These are phyloP conservation scores for Pythium aquatile DNA, from an alignment of 352 stramenopile species.

Conservation along the genomic window DNA sequence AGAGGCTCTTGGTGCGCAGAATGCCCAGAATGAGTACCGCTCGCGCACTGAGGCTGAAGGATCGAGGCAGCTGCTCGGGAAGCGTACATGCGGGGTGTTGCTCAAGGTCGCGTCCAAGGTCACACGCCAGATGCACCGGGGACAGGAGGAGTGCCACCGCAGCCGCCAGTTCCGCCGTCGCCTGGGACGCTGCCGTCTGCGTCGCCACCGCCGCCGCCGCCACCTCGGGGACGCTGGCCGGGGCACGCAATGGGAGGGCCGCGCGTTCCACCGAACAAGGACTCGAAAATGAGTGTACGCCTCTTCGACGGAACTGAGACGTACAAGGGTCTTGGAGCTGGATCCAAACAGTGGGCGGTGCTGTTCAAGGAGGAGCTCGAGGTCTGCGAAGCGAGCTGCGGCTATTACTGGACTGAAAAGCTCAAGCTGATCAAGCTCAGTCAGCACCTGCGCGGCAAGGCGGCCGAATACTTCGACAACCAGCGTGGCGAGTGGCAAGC, in stretches of 20 bases:
- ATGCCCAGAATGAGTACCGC: no score
- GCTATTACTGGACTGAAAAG: slow-evolving; percentile 2
- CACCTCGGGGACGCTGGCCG: neutral
- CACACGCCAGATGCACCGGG: neutral
- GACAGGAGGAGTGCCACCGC: no score
- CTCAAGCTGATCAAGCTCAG: slow-evolving; percentile 6
- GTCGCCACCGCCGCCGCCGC: neutral
- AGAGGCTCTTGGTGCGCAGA: no score
- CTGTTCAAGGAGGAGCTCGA: neutral
- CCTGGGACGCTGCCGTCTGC: neutral
- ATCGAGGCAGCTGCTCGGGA: no score
- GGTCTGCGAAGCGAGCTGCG: neutral
- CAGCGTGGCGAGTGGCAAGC: slow-evolving; percentile 1
- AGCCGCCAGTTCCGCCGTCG: no score
- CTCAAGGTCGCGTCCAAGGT: neutral
- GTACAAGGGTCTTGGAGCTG: slow-evolving; percentile 5
- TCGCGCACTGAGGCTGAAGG: no score
- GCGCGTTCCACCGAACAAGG: neutral
- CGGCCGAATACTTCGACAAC: neutral
- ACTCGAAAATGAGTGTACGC: neutral
- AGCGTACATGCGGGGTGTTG: no score
- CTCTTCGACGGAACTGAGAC: slow-evolving; percentile 9
- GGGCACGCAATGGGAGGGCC: neutral
- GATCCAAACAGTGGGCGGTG: neutral
- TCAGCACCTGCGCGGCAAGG: slow-evolving; percentile 2